These are phyloP conservation scores for Datura wrightii DNA, from an alignment of 257 asterid species.

Conservation along the genomic window DNA sequence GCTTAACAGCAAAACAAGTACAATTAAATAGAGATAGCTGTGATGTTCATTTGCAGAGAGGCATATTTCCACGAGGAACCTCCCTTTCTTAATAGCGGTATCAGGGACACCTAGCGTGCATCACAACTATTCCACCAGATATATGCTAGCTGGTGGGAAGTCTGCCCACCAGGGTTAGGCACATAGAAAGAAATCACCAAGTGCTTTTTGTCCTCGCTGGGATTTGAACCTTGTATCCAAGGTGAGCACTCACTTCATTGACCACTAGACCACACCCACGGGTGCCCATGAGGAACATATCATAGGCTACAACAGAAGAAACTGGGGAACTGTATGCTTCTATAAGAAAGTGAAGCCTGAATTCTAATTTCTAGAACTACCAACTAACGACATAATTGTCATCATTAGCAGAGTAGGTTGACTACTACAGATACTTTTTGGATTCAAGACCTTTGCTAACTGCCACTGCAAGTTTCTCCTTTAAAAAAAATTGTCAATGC, in stretches of 20 bases:
- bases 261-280: background rate
- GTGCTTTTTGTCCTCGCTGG: background rate
- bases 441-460: constrained; percentile 13
- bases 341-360: background rate
- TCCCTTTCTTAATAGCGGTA: background rate
- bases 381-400: background rate
- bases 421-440: background rate
- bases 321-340: background rate
- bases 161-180: background rate
- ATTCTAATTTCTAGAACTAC: background rate
- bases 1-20: constrained; percentile 15
- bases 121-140: background rate
- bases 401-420: background rate
- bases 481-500: background rate
- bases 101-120: background rate
- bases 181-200: background rate
- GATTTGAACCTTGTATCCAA: background rate
- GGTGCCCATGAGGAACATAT: background rate
- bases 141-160: background rate
- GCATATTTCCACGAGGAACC: background rate
- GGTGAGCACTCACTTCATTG: background rate
- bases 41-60: background rate
- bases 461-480: background rate
- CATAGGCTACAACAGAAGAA: background rate
- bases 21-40: background rate